These are phyloP conservation scores for Clitopilus passeckerianus DNA, from an alignment of 768 basidiomycete genomes.

Conservation along the genomic window DNA sequence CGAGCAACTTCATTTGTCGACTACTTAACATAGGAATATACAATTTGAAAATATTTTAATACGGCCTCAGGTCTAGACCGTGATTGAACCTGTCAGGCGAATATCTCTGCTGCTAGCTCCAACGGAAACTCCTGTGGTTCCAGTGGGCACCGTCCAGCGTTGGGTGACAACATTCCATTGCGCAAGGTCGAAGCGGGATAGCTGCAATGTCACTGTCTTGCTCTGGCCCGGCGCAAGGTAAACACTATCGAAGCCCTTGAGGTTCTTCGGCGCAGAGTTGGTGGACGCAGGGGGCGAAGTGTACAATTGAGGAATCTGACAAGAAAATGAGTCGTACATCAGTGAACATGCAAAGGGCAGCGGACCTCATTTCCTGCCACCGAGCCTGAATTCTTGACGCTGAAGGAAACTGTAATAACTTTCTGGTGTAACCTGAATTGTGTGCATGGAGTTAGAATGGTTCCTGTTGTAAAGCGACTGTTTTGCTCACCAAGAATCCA, in stretches of 20 bases:
- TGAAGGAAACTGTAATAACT: constrained; percentile 49
- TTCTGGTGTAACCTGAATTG: constrained; percentile 41
- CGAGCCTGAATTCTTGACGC: constrained; percentile 47
- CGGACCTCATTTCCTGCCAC: constrained; percentile 50
- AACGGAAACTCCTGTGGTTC: constrained; percentile 38
- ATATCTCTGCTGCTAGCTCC: constrained; percentile 50
- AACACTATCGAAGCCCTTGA: constrained; percentile 55
- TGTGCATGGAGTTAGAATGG: not conserved
- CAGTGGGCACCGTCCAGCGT: constrained; percentile 50
- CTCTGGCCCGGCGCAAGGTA: constrained; percentile 39
- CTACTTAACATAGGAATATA: not conserved
- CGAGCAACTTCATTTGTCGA: not conserved
- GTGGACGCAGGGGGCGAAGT: constrained; percentile 43
- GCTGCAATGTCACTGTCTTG: constrained; percentile 37
- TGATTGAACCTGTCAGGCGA: constrained; percentile 35
- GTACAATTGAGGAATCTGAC: constrained; percentile 53
- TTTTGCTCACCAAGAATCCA: constrained; percentile 40
- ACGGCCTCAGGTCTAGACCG: constrained; percentile 13
- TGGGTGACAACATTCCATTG: constrained; percentile 51
- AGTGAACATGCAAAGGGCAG: not conserved
- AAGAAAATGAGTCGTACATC: not conserved
- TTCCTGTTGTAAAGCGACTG: not conserved
- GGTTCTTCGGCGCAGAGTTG: constrained; percentile 39
- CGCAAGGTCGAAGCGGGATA: constrained; percentile 47
- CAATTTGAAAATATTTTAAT: not conserved